Percentiles rank a stretch among this genome's conserved stretches.
Evolutionary conservation across 169 alveolate genomes (phyloP).

Genomic region (Besnoitia besnoiti): DNA sequence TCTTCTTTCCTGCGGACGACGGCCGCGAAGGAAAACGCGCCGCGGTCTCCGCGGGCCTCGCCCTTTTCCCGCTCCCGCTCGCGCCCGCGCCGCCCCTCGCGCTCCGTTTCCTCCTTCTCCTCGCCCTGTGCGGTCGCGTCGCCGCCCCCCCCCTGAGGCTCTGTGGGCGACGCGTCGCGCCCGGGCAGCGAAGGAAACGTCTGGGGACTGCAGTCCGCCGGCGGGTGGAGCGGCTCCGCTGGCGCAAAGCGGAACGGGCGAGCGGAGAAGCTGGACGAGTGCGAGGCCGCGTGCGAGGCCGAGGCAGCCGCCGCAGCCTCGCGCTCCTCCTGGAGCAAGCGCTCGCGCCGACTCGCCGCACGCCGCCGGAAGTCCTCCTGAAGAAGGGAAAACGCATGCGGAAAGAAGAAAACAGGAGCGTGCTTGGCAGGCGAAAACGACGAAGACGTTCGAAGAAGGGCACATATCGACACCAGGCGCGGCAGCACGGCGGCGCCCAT

Average conservation of each 20-base stretch:
- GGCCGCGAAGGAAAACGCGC: background rate
- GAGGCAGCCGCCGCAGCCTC: background rate
- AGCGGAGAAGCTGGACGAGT: slow-evolving; percentile 25
- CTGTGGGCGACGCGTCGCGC: background rate
- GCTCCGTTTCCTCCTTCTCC: too few species aligned
- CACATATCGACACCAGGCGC: background rate
- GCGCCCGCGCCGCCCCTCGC: too few species aligned
- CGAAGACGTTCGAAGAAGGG: background rate
- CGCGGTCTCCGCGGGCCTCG: background rate
- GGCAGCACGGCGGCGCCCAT: background rate
- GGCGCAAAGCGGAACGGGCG: background rate
- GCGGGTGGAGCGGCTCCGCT: background rate
- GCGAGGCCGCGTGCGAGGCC: background rate
- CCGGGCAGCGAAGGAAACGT: slow-evolving; percentile 14
- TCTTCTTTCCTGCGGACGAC: background rate
- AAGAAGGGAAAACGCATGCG: background rate
- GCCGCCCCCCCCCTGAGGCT: too few species aligned
- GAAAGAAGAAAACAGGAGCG: background rate
- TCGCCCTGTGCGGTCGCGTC: too few species aligned
- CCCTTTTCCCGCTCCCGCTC: background rate
- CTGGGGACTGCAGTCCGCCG: background rate
- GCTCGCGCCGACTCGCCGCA: background rate
- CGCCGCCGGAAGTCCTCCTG: slow-evolving; percentile 11
- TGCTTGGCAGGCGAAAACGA: background rate
- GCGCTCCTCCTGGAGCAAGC: background rate